Base-by-base conservation (phyloP, 768 basidiomycete genomes). In the Collybiopsis confluens region DNA sequence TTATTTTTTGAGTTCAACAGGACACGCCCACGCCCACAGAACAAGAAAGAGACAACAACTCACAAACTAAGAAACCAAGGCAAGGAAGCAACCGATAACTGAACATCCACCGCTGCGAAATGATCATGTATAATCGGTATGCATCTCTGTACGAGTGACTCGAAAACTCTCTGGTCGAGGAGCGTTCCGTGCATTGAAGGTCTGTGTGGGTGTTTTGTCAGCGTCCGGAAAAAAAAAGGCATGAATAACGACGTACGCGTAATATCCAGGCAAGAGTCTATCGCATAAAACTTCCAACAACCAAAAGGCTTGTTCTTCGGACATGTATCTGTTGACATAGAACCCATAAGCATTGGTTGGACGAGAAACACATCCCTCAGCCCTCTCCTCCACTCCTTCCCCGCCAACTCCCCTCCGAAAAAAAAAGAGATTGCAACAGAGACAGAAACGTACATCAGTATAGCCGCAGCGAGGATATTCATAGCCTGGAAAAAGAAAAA, bases 101-200 rank as follows among this genome's bases (percentile, higher is more conserved):
- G 96, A 6, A 99, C 95, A 62, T 99, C 96, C 30, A 96, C 92
- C 15, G 68, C 74, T 59, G 80, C 78, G 72, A 98, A 97, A 67
- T 98, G 91, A 26, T 97, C 92, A 60, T 95, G 87, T 59, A 99
- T 91, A 62, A 96, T 89, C 3, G 94, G 94, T 36, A 98, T 76
- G 72, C 90, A 91, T 51, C 85, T 82, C 52, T 87, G 80, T 6
- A 98, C 95, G 28, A 99, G 78, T 5, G 94, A 85, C 66, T 99
- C 97, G 57, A 99, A 99, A 0, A 99, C 97, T 18, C 94, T 82
- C 67, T 99, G 97, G 65, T 99, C 97, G n/a, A 99, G 83, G 10
- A 99, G 79, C 0, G 97, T 99, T 13, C 97, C 97, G 62, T 98
- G 93, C 97, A 99, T 99, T 0, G 95, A 96, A 2, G 93, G 92